Evolutionary conservation across 139 green algal genomes (phyloP).

Genomic region (Closterium sp.): DNA sequence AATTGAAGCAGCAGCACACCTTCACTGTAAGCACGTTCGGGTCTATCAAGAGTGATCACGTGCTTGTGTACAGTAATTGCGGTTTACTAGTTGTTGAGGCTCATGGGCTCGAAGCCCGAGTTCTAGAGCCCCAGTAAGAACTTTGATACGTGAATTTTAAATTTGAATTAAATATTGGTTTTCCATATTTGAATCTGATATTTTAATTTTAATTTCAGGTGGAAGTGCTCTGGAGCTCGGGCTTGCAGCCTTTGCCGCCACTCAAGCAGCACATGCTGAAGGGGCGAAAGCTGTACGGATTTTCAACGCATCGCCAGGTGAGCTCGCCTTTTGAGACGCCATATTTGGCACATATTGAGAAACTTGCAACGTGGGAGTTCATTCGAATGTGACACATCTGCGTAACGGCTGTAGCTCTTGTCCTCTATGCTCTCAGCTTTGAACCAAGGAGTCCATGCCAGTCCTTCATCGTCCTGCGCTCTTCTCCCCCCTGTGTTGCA

Average conservation of each 20-base stretch:
- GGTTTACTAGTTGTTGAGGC: background rate
- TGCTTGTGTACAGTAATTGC: background rate
- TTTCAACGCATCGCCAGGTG: background rate
- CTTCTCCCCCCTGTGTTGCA: too few relatives aligned
- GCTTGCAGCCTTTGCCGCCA: background rate
- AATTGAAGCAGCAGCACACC: background rate
- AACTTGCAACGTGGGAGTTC: background rate
- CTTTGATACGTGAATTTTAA: too few relatives aligned
- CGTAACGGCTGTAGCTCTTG: background rate
- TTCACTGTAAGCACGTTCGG: background rate
- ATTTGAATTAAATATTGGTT: too few relatives aligned
- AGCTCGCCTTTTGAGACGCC: background rate
- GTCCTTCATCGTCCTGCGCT: too few relatives aligned
- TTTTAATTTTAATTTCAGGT: background rate
- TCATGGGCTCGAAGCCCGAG: too few relatives aligned
- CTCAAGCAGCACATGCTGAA: background rate
- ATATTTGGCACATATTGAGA: background rate
- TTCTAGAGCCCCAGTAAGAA: too few relatives aligned
- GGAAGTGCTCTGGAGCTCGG: background rate
- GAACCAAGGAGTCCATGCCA: too few relatives aligned
- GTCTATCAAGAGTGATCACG: background rate
- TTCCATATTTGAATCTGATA: too few relatives aligned
- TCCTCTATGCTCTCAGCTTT: background rate
- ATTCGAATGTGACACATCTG: too few relatives aligned
- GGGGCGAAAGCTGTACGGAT: background rate